Evolutionary conservation across 1,284 basidiomycete species (phyloP).

Genomic region (Gymnopus androsaceus): DNA sequence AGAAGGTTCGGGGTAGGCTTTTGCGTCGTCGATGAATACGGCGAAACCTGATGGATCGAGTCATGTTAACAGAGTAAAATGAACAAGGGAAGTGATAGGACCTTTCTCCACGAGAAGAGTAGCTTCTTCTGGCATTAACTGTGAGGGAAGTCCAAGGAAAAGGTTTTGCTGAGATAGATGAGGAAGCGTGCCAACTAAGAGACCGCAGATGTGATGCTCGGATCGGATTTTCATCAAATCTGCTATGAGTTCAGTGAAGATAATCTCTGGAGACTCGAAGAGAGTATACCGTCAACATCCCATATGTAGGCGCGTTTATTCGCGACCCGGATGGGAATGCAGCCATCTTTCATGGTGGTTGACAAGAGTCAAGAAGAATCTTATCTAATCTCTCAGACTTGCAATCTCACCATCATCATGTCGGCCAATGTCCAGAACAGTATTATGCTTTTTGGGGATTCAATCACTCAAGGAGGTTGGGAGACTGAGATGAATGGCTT

Average conservation of each 20-base stretch:
- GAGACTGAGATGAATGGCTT: slow-evolving; percentile 48
- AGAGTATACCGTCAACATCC: slow-evolving; percentile 67
- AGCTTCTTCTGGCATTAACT: slow-evolving; percentile 91
- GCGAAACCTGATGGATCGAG: slow-evolving; percentile 60
- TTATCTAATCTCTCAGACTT: slow-evolving; percentile 9
- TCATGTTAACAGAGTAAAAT: slow-evolving; percentile 5
- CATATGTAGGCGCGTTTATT: slow-evolving; percentile 76
- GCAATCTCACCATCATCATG: slow-evolving; percentile 39
- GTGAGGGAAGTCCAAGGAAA: slow-evolving; percentile 88
- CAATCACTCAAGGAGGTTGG: slow-evolving; percentile 70
- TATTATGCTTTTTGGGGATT: slow-evolving; percentile 78
- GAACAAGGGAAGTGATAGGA: slow-evolving; percentile 33
- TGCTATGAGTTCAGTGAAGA: slow-evolving; percentile 33
- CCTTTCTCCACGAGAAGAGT: slow-evolving; percentile 83
- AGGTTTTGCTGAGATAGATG: slow-evolving; percentile 96
- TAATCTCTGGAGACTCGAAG: slow-evolving; percentile 4
- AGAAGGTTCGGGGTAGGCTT: slow-evolving; percentile 63
- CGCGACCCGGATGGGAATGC: slow-evolving; percentile 58
- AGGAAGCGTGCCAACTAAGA: slow-evolving; percentile 89
- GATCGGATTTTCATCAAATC: slow-evolving; percentile 81
- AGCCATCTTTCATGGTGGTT: slow-evolving; percentile 10
- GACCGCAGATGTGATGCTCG: slow-evolving; percentile 81
- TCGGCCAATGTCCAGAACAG: slow-evolving; percentile 58
- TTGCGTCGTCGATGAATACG: slow-evolving; percentile 74
- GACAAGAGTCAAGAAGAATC: background rate